Percentiles rank a stretch among this genome's conserved stretches.
Evolutionary conservation across 345 rosid genomes (phyloP).

Genomic region (Cardamine chenopodiifolia): DNA sequence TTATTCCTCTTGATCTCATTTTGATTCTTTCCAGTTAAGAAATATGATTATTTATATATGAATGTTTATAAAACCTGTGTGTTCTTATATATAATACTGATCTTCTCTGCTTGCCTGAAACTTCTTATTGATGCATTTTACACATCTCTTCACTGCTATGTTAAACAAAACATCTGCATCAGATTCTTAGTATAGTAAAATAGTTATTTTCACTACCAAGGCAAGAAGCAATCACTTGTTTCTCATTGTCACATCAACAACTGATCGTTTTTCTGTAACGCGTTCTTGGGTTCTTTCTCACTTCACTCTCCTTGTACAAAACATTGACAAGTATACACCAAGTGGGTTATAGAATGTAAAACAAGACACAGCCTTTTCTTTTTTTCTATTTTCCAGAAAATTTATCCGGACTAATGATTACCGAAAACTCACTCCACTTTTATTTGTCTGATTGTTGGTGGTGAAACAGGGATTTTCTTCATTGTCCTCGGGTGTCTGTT

Average conservation of each 20-base stretch:
- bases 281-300: conserved; percentile 7
- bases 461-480: conserved; percentile 81
- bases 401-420: neutral
- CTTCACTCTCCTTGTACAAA: neutral
- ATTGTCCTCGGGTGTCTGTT: conserved; percentile 70
- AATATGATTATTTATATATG: neutral
- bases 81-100: neutral
- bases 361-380: neutral
- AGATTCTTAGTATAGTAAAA: conserved; percentile 20
- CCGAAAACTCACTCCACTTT: neutral
- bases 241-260: neutral
- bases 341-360: conserved; percentile 13
- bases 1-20: neutral
- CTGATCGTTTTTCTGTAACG: neutral
- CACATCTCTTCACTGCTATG: conserved; percentile 3
- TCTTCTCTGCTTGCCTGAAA: conserved; percentile 18
- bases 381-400: neutral
- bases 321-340: neutral
- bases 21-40: too few species aligned
- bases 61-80: neutral
- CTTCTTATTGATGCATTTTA: neutral
- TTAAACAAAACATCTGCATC: conserved; percentile 9
- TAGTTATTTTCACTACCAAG: neutral
- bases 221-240: neutral
- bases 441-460: conserved; percentile 19